Conservation (phyloP, 192 early-diverging fungal species). For the Backusella liffmaniae region DNA sequence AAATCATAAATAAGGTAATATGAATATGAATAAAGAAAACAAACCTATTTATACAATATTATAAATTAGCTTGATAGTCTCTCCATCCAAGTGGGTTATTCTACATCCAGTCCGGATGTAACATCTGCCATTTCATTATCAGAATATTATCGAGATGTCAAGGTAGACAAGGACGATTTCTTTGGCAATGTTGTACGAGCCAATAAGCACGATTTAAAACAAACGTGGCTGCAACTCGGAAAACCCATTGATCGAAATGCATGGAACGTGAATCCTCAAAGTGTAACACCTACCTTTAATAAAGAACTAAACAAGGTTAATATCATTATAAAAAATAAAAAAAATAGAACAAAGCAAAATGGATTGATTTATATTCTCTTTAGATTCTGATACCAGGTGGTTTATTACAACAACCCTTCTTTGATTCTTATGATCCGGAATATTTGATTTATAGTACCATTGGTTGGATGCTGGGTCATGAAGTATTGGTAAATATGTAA, state of each 20-base stretch:
- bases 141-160: conserved; percentile 10
- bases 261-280: conserved; percentile 54
- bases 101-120: conserved; percentile 7
- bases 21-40: neutral
- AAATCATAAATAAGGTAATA: conserved; percentile 8
- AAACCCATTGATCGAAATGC: conserved; percentile 40
- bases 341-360: neutral
- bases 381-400: conserved; percentile 41
- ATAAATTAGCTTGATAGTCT: neutral
- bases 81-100: conserved; percentile 12
- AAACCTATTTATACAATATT: neutral
- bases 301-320: conserved; percentile 43
- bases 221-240: conserved; percentile 22
- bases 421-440: conserved; percentile 49
- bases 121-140: conserved; percentile 10
- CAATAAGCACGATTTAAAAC: conserved; percentile 32
- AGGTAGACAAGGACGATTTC: neutral
- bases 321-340: conserved; percentile 22
- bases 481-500: conserved; percentile 48
- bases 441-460: conserved; percentile 66
- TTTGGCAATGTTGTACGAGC: conserved; percentile 3
- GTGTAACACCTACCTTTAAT: conserved; percentile 54
- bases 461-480: conserved; percentile 72
- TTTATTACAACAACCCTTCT: conserved; percentile 66
- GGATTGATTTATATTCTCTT: neutral